phyloP scores from a whole-genome alignment of 2,329 filamentous ascomycete genomes.

The Scleromitrula shiraiana region DNA sequence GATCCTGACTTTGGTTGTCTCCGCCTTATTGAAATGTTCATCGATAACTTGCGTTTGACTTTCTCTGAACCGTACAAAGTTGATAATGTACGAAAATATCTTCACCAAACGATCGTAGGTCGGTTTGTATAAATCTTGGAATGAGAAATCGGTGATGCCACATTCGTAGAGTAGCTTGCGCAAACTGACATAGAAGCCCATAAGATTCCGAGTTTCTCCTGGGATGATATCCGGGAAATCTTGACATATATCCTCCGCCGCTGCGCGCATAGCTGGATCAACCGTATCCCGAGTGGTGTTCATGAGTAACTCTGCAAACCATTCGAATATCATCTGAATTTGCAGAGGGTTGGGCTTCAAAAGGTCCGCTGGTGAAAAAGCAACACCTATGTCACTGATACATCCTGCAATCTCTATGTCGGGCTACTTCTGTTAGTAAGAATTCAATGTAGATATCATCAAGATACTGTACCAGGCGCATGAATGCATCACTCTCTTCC shows the following conservation, averaged over 20 bases:
- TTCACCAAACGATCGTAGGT: conserved; percentile 85
- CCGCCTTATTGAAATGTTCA: conserved; percentile 85
- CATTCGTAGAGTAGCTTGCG: conserved; percentile 76
- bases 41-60: conserved; percentile 85
- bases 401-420: conserved; percentile 87
- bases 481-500: conserved; percentile 48
- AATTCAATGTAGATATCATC: not conserved
- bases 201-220: conserved; percentile 81
- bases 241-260: conserved; percentile 77
- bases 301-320: conserved; percentile 89
- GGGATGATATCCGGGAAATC: conserved; percentile 79
- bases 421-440: conserved; percentile 29
- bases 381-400: conserved; percentile 93
- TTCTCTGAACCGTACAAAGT: conserved; percentile 95
- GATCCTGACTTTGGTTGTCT: conserved; percentile 78
- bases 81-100: conserved; percentile 97
- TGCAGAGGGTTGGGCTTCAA: conserved; percentile 91
- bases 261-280: conserved; percentile 89
- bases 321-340: conserved; percentile 96
- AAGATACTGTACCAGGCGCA: conserved; percentile 41
- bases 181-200: conserved; percentile 89
- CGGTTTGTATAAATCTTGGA: conserved; percentile 84
- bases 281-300: conserved; percentile 90
- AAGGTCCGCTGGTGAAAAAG: conserved; percentile 77
- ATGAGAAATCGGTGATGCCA: conserved; percentile 87